Evolutionary conservation across 2,329 filamentous ascomycete species (phyloP), one percentile per base, ranked within the genome.

Genomic region (Elsinoe necatrix): DNA sequence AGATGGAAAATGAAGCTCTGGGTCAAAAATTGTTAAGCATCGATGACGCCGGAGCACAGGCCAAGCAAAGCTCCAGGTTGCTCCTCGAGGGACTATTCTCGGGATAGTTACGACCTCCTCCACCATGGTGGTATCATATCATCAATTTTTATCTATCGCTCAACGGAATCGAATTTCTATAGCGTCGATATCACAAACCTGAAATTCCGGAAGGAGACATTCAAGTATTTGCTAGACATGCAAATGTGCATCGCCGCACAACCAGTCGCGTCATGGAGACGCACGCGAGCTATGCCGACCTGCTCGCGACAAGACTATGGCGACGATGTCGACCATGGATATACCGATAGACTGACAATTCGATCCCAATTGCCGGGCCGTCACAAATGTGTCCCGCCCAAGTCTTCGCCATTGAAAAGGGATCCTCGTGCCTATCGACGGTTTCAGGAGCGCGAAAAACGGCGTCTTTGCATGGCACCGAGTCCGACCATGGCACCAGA

Each of bases 11-110:
- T 50, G n/a, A 21, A 25, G 21, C 42, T 50, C 23, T 21, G 14
- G 45, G 20, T 50, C 45, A 52, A 56, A 56, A 56, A 56, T 31
- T 56, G 48, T 56, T 27, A 25, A 56, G 54, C 54, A 20, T 37
- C 42, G 29, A 42, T 55, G 41, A 56, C 42, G 54, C 23, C 54
- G 18, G n/a, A 27, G 54, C 54, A 56, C 54, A 34, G 54, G 41
- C 54, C 54, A 56, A 35, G 34, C 37, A 16, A 25, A 45, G 37
- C 27, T 55, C 25, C 29, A 16, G 16, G 2, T 2, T 14, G n/a
- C 29, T 21, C 27, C 20, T 29, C 27, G 27, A 29, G 9, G 27
- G 27, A 9, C 27, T 29, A 4, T 29, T 29, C 27, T 29, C 27
- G 9, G 27, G 4, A 29, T 9, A 29, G 4, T 29, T 29, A 4